Evolutionary conservation across 2,329 filamentous ascomycete genomes (phyloP), one percentile per base, ranked within the genome.

Genomic region (Mollisiaceae sp.): DNA sequence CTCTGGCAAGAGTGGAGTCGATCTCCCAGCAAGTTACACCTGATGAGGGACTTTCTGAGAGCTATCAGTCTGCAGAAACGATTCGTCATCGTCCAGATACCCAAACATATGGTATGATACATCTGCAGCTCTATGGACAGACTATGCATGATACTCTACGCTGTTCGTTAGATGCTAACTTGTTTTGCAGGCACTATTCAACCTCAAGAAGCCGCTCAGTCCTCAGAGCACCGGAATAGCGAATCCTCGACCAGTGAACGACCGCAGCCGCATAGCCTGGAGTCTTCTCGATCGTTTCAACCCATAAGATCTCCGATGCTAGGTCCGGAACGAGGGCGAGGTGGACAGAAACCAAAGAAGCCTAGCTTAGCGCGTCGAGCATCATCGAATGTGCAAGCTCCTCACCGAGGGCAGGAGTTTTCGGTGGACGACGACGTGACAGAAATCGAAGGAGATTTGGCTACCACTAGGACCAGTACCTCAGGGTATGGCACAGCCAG

Each of bases 401-500:
- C 93, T 2, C 88, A 94, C 75, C 90, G 92, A 62, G 92, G 94
- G 36, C 91, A 91, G 68, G 84, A 94, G 66, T 98, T 97, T 79
- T 97, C 94, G 0, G 92, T 92, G 57, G 94, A 98, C 75, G 94
- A 98, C 77, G 93, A 93, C 74, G 82, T 89, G 27, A 85, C 88
- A 69, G 94, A 97, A 78, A 88, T 97, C 22, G 89, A 92, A 74
- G 86, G 87, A 67, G 91, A 93, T 73, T 79, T 79, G 54, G 81
- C 77, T 66, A 81, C 84, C 18, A 60, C 60, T 47, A 63, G 59
- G n/a, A 52, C 59, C 70, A 81, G 86, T 45, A 72, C 76, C 11
- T 76, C 79, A 47, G 77, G 78, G 62, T 75, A 70, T 74, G 59
- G 77, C 74, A 55, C 80, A 70, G 63, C 82, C 75, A 75, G 84